Evolutionary conservation across 2,329 filamentous ascomycete genomes (phyloP).

Genomic region (Alternaria gansuensis): DNA sequence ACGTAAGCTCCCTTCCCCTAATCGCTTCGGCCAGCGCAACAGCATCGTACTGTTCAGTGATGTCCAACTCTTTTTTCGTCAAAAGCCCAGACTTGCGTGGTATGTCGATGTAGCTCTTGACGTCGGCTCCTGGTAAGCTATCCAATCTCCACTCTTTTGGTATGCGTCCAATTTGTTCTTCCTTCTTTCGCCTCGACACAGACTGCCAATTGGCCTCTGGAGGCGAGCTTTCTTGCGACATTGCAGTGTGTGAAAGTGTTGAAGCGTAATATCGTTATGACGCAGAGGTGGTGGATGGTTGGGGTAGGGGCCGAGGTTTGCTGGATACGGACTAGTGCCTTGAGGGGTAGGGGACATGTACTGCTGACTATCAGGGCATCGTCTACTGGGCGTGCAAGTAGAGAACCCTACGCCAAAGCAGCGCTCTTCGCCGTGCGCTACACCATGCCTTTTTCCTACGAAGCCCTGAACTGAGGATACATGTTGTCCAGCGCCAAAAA

Average conservation of each 20-base stretch:
- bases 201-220: slow-evolving; percentile 50
- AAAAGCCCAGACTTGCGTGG: slow-evolving; percentile 64
- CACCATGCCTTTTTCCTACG: not conserved
- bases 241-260: slow-evolving; percentile 16
- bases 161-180: slow-evolving; percentile 54
- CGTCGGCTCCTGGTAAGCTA: slow-evolving; percentile 29
- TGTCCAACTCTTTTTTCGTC: slow-evolving; percentile 60
- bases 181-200: slow-evolving; percentile 56
- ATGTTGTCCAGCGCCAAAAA: not conserved
- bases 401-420: not conserved
- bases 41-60: slow-evolving; percentile 65
- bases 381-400: not conserved
- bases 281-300: slow-evolving; percentile 11
- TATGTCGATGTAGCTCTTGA: slow-evolving; percentile 54
- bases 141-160: slow-evolving; percentile 57
- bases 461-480: not conserved
- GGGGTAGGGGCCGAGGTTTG: slow-evolving; percentile 27
- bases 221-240: slow-evolving; percentile 24
- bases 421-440: not conserved
- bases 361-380: not conserved
- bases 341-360: slow-evolving; percentile 28
- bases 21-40: slow-evolving; percentile 52
- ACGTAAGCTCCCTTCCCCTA: slow-evolving; percentile 45
- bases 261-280: not conserved
- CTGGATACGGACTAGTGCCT: slow-evolving; percentile 18